These are phyloP conservation scores for Termitomyces sp. DNA, from an alignment of 768 basidiomycete genomes.

Conservation along the genomic window DNA sequence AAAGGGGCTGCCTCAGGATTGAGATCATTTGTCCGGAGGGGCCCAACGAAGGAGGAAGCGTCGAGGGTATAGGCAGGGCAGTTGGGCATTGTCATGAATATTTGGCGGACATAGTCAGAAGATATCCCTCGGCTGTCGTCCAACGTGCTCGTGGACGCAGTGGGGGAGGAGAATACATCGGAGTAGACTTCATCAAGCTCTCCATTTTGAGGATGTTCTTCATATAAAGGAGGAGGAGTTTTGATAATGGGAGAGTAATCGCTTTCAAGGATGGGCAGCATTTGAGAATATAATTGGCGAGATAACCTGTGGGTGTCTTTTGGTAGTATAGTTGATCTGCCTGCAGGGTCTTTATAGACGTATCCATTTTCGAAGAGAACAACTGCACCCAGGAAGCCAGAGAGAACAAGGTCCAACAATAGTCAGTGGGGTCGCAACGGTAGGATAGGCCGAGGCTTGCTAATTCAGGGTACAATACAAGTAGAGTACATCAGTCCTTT, in stretches of 20 bases:
- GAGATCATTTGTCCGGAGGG: constrained; percentile 8
- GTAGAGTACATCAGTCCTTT: constrained; percentile 1
- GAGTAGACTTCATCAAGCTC: neutral
- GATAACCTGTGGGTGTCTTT: neutral
- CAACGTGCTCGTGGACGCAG: constrained; percentile 7
- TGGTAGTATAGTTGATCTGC: neutral
- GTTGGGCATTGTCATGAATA: constrained; percentile 11
- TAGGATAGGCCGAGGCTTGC: neutral
- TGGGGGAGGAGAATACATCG: constrained; percentile 3
- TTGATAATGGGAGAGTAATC: too few relatives aligned
- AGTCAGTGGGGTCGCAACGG: constrained; percentile 8
- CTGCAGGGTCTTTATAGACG: constrained; percentile 1
- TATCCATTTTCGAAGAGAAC: constrained; percentile 6
- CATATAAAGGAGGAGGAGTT: neutral
- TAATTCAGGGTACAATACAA: too few relatives aligned
- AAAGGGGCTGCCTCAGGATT: constrained; percentile 10
- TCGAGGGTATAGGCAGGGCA: neutral
- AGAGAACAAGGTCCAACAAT: constrained; percentile 7
- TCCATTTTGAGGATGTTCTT: neutral
- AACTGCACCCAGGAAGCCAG: neutral
- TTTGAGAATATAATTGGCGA: neutral
- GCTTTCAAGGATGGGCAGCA: neutral
- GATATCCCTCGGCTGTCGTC: constrained; percentile 3
- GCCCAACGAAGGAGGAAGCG: neutral
- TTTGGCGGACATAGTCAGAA: constrained; percentile 1